Evolutionary conservation across 2,329 filamentous ascomycete genomes (phyloP), one percentile per base, ranked within the genome.

Genomic region (Fusarium sp.): DNA sequence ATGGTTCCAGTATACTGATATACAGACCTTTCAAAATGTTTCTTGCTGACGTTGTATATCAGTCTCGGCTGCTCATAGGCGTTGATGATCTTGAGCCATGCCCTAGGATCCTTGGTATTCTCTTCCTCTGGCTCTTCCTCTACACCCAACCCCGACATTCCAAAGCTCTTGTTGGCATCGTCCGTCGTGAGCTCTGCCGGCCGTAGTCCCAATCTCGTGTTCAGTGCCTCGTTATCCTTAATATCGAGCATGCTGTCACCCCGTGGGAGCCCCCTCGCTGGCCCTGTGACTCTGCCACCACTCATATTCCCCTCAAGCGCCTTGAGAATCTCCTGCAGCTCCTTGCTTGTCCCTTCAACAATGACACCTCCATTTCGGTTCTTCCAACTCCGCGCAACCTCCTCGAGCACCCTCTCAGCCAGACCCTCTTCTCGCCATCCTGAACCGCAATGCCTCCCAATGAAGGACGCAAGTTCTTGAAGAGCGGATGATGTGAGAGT

Each of bases 341-440:
- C 90, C 42, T 92, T 89, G 77, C 90, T 93, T 10, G 88, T 88
- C 29, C 96, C 96, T 62, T 98, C 94, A 4, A 99, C 93, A 74
- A 99, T 97, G 63, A 98, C 93, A 24, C 94, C 94, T 1, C 94
- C 94, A 80, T 94, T 95, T 69, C 93, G 89, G 75, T 92, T 94
- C 85, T 98, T 98, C 97, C 96, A 99, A 76, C 90, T 90, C 82
- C 93, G 93, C 1, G 96, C 95, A 9, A 95, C 91, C 82, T 98
- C 96, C 78, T 99, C 96, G 38, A 99, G 85, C 14, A 98, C 94
- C 75, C 92, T 93, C 82, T 99, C 97, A 4, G 95, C 96, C 35
- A 98, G 86, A 0, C 97, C 96, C 81, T 97, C 95, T 84, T 98
- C 95, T 78, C 96, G 91, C 96, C 96, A 99, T 91, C 92, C 94